Evolutionary conservation across 441 rosid species (phyloP).

Genomic region (Cnidoscolus chayamansa): DNA sequence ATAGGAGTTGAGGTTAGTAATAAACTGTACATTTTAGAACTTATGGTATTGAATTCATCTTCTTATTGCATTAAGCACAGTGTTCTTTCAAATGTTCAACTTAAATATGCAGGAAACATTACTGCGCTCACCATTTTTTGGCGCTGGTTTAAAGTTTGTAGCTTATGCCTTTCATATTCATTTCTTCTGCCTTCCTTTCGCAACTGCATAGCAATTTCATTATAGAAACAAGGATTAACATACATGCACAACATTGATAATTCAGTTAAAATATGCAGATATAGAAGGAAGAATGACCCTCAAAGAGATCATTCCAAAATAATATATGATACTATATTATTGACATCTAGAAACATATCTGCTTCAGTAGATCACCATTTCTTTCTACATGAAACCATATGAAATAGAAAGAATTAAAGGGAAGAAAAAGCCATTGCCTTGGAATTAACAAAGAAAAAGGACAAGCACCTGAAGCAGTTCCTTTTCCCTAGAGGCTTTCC

Average conservation of each 20-base stretch:
- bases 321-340: neutral
- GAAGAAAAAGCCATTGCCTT: constrained; percentile 1
- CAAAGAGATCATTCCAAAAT: neutral
- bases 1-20: neutral
- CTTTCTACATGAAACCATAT: constrained; percentile 14
- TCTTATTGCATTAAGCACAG: neutral
- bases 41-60: neutral
- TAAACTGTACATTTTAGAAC: neutral
- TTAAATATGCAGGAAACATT: constrained; percentile 2
- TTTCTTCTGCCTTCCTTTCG: constrained; percentile 95
- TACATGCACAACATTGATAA: neutral
- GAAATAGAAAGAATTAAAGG: constrained; percentile 12
- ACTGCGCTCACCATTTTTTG: constrained; percentile 81
- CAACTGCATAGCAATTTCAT: constrained; percentile 46
- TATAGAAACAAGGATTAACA: constrained; percentile 11
- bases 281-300: neutral
- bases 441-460: constrained; percentile 6
- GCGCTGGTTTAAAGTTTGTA: constrained; percentile 94
- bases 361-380: neutral
- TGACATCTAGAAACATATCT: no score
- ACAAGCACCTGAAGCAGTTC: constrained; percentile 77
- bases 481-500: constrained; percentile 91
- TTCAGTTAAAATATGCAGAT: neutral
- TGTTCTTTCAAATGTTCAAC: neutral
- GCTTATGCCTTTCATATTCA: constrained; percentile 96